Percentiles rank a stretch among this genome's conserved stretches.
These are phyloP conservation scores for Phytophthora citrophthora DNA, from an alignment of 352 stramenopile species.

Conservation along the genomic window DNA sequence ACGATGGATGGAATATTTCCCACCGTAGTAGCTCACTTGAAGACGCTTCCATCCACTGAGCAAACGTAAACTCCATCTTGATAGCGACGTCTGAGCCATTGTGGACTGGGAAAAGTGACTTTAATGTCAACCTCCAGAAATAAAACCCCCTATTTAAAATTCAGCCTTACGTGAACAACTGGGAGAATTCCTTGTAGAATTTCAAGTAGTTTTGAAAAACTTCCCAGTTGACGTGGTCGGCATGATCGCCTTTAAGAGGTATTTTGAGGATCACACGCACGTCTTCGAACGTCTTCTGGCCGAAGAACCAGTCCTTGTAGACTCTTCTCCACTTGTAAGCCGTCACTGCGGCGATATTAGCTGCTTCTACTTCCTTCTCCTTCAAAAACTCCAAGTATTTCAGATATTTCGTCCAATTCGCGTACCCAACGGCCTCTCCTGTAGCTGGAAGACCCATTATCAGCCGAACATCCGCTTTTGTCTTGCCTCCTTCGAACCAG, in stretches of 20 bases:
- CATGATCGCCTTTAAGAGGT: neutral
- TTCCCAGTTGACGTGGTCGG: constrained; percentile 4
- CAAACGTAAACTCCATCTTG: neutral
- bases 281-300: constrained; percentile 4
- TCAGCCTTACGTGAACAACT: neutral
- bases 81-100: neutral
- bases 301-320: constrained; percentile 24
- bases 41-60: constrained; percentile 14
- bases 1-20: constrained; percentile 9
- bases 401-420: constrained; percentile 18
- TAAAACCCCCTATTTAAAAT: constrained; percentile 1
- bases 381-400: constrained; percentile 21
- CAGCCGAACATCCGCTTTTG: constrained; percentile 8
- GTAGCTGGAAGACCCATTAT: constrained; percentile 17
- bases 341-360: constrained; percentile 2
- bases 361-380: constrained; percentile 12
- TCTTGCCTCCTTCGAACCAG: constrained; percentile 24
- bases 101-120: neutral
- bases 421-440: constrained; percentile 10
- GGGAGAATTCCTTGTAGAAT: constrained; percentile 7
- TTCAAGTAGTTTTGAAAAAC: constrained; percentile 9
- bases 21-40: constrained; percentile 14
- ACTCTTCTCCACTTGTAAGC: constrained; percentile 2
- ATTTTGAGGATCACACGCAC: constrained; percentile 13
- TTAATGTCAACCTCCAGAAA: neutral